Conservation (phyloP, 83 land plant species). For the Thuja plicata region DNA sequence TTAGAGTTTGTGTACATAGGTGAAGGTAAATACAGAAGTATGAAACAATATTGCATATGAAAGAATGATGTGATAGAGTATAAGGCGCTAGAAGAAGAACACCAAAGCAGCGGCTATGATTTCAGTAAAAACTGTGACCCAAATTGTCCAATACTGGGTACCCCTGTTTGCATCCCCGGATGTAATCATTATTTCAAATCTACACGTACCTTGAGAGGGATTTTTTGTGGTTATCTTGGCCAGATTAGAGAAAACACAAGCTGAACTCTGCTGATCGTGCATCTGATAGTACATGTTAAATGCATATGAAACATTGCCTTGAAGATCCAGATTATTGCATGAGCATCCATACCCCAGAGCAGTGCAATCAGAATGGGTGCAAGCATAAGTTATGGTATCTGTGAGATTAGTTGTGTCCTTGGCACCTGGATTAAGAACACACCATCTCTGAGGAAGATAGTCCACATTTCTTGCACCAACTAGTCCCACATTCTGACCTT, state of each 20-base stretch:
- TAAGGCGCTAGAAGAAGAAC: not conserved
- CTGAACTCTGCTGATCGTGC: conserved; percentile 23
- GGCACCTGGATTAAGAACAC: conserved; percentile 29
- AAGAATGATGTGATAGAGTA: not conserved
- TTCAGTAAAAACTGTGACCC: not conserved
- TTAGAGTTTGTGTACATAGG: not conserved
- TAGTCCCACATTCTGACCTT: conserved; percentile 17
- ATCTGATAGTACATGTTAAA: conserved; percentile 51
- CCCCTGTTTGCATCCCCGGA: conserved; percentile 1
- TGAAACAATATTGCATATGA: not conserved
- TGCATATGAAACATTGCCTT: conserved; percentile 54
- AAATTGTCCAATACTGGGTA: not conserved
- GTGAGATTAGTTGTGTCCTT: conserved; percentile 21
- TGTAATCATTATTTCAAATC: conserved; percentile 29
- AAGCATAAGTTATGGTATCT: conserved; percentile 40
- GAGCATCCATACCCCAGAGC: conserved; percentile 47
- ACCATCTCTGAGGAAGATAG: conserved; percentile 35
- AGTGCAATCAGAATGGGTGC: conserved; percentile 43
- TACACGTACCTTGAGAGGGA: conserved; percentile 34
- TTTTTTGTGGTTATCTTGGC: conserved; percentile 30
- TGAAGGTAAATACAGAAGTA: not conserved
- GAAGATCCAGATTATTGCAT: conserved; percentile 28
- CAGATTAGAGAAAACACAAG: conserved; percentile 43
- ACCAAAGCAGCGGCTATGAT: not conserved
- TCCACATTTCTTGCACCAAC: conserved; percentile 31